These are phyloP conservation scores for Lupinus albus DNA, from an alignment of 306 rosid species.

Conservation along the genomic window DNA sequence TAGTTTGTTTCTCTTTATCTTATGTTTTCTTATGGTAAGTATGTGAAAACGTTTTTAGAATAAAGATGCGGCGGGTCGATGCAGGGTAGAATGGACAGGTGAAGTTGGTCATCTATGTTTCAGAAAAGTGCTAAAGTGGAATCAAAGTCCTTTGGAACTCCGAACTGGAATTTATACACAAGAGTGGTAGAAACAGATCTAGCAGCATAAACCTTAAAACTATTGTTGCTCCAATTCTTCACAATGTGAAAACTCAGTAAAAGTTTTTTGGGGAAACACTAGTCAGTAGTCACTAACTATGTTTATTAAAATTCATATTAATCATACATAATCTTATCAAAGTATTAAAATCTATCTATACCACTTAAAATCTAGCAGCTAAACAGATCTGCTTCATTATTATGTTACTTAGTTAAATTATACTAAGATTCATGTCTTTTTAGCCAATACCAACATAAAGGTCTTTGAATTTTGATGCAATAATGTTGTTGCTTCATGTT, in stretches of 20 bases:
- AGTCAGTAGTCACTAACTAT: too few relatives aligned
- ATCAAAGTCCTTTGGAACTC: slow-evolving; percentile 38
- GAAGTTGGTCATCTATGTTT: slow-evolving; percentile 47
- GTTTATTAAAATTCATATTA: too few relatives aligned
- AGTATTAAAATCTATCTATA: too few relatives aligned
- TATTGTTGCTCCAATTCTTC: slow-evolving; percentile 1
- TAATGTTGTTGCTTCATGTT: too few relatives aligned
- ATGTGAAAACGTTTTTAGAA: slow-evolving; percentile 34
- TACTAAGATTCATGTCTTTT: too few relatives aligned
- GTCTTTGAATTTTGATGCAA: too few relatives aligned
- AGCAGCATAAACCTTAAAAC: slow-evolving; percentile 20
- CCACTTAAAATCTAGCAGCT: too few relatives aligned
- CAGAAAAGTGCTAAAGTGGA: slow-evolving; percentile 46
- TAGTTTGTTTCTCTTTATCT: background rate
- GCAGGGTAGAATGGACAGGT: slow-evolving; percentile 52
- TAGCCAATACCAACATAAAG: too few relatives aligned
- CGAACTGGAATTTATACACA: slow-evolving; percentile 13
- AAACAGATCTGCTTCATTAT: too few relatives aligned
- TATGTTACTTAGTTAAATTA: too few relatives aligned
- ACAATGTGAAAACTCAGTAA: background rate
- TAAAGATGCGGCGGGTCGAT: slow-evolving; percentile 66
- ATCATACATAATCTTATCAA: too few relatives aligned
- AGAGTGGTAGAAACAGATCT: slow-evolving; percentile 31
- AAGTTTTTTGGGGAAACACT: too few relatives aligned
- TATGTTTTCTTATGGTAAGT: slow-evolving; percentile 10